Evolutionary conservation across 2,329 filamentous ascomycete species (phyloP).

Genomic region (Ophiostoma populinum): DNA sequence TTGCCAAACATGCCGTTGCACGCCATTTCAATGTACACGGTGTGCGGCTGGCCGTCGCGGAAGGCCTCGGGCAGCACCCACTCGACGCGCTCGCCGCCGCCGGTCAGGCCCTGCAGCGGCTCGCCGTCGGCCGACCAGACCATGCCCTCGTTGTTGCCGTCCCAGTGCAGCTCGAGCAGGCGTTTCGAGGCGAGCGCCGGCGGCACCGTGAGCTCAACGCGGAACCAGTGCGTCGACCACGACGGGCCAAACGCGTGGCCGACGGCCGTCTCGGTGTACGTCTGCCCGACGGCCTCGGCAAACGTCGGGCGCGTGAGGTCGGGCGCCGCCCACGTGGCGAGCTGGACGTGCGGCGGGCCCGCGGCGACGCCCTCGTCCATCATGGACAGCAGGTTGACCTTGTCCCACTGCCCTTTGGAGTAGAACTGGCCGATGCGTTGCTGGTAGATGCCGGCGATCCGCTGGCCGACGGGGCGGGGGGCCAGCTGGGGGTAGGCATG

Average conservation of each 20-base stretch:
- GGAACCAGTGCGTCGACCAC: conserved; percentile 98
- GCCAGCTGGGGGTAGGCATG: conserved; percentile 13
- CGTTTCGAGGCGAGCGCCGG: conserved; percentile 54
- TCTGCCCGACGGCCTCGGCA: conserved; percentile 58
- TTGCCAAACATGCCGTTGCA: conserved; percentile 99
- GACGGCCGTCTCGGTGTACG: conserved; percentile 57
- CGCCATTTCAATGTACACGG: conserved; percentile 93
- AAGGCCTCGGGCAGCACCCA: conserved; percentile 77
- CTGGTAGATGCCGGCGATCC: conserved; percentile 12
- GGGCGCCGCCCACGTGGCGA: conserved; percentile 75
- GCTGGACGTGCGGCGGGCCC: conserved; percentile 61
- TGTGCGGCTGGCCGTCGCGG: conserved; percentile 71
- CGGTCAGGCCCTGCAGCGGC: conserved; percentile 80
- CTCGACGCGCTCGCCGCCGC: conserved; percentile 72
- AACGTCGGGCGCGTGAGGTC: conserved; percentile 68
- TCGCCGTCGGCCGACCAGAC: conserved; percentile 85
- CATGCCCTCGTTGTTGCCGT: conserved; percentile 84
- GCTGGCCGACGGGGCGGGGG: conserved; percentile 13
- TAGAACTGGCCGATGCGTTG: conserved; percentile 13
- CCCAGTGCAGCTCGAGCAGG: conserved; percentile 90
- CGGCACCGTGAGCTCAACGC: conserved; percentile 62
- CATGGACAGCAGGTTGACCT: conserved; percentile 27
- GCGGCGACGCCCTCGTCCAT: conserved; percentile 49
- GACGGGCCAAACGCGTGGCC: conserved; percentile 78
- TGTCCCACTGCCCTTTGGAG: conserved; percentile 12